Base-by-base conservation (phyloP, 164 flowering plant genomes). In the Aristolochia fimbriata region DNA sequence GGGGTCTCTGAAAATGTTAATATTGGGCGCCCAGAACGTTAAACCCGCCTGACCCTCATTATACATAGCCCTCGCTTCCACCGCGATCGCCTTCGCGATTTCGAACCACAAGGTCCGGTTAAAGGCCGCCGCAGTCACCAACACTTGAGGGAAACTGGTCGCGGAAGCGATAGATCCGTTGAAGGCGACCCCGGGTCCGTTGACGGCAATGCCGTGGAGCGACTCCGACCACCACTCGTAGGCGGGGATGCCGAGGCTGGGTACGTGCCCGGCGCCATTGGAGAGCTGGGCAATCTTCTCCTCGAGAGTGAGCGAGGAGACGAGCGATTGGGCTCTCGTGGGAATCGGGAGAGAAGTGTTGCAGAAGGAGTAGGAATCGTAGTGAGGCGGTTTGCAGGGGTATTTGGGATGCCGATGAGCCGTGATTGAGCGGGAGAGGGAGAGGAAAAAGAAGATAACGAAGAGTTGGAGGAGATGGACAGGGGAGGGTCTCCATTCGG, bases 171-270 rank as follows among this genome's bases (percentile, higher is more conserved):
- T 55, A 1, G 61, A 45, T 3, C 73, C 76, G 31, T 65, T 59
- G 66, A 79, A 79, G 48, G 15, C 10, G 33, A 72, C 63, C 23
- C 83, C 83, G 15, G 64, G 68, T 24, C 80, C 79, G 51, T 74
- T 70, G 57, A 47, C 15, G 41, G 77, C 68, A 16, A 80, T 63
- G 16, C 80, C 83, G 51, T 77, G 83, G 41, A 79, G 72, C 17
- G 80, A 74, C 61, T 79, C 80, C 11, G 83, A 79, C 80, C 80
- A 79, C 83, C 80, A 79, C 56, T 79, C 58, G 66, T 72, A 79
- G 17, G 70, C 70, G 1, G 83, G 76, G 45, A 79, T 47, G 59
- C 74, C 71, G 23, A 79, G 77, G 9, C 77, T 61, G 2, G 65
- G 62, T 11, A 76, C 62, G 17, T 70, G 45, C 4, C 68, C 45